A percentile compares a stretch with the other conserved stretches of the same genome.
Conservation (phyloP, 805 yeast genomes). For the Wickerhamomyces ciferrii region DNA sequence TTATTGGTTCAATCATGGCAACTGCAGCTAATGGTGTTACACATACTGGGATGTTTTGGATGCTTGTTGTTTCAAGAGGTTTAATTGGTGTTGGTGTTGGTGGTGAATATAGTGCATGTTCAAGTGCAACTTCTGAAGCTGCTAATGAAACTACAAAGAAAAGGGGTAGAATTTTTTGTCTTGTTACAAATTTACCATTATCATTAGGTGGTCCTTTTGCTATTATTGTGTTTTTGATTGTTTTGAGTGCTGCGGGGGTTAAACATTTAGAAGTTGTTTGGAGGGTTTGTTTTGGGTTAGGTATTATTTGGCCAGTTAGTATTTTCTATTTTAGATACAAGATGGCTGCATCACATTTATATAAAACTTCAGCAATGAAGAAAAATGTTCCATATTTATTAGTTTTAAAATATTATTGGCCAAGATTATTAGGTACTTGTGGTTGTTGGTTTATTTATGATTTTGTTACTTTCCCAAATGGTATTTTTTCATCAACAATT, state of each 20-base stretch:
- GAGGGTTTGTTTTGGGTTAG: constrained; percentile 66
- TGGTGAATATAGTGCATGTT: constrained; percentile 70
- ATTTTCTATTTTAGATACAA: constrained; percentile 69
- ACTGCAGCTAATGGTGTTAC: constrained; percentile 65
- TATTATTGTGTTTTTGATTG: constrained; percentile 59
- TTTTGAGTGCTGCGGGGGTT: constrained; percentile 50
- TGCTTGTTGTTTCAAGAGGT: constrained; percentile 70
- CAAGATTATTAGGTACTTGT: constrained; percentile 61
- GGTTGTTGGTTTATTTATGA: constrained; percentile 79
- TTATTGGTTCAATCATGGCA: constrained; percentile 60
- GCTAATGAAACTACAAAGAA: constrained; percentile 60
- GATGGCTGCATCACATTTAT: constrained; percentile 63
- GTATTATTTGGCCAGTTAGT: constrained; percentile 62
- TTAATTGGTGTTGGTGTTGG: constrained; percentile 77
- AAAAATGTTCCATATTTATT: constrained; percentile 52
- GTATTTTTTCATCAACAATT: constrained; percentile 60
- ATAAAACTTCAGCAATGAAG: constrained; percentile 59
- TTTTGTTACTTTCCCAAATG: constrained; percentile 77
- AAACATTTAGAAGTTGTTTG: constrained; percentile 47
- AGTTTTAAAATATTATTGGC: constrained; percentile 65
- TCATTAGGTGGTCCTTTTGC: constrained; percentile 81
- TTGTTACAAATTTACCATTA: constrained; percentile 71
- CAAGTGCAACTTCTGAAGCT: constrained; percentile 67
- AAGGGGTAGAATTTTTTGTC: constrained; percentile 60
- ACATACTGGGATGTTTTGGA: constrained; percentile 64